Evolutionary conservation across 495 filamentous ascomycete species (phyloP).

Genomic region (Neurospora sp.): DNA sequence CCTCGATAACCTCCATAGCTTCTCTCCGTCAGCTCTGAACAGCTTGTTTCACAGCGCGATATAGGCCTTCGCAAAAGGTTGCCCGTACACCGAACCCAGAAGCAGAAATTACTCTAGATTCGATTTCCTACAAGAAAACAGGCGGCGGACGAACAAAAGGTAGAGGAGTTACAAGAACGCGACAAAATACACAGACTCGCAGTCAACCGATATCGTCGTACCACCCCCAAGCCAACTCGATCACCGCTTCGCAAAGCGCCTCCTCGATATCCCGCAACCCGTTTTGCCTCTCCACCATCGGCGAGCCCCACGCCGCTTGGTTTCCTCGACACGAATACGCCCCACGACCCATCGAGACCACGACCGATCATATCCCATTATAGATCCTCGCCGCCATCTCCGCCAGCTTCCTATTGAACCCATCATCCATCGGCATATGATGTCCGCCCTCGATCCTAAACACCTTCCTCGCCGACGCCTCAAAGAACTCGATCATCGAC

Average conservation of each 20-base stretch:
- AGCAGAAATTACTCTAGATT: background rate
- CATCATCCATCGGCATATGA: constrained; percentile 17
- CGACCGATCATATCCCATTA: background rate
- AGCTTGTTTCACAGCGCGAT: background rate
- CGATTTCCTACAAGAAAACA: too few species aligned
- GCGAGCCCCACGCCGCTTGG: background rate
- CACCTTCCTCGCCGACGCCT: constrained; percentile 5
- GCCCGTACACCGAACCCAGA: too few species aligned
- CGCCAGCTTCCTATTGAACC: constrained; percentile 6
- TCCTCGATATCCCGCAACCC: background rate
- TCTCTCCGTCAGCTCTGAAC: background rate
- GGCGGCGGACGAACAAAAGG: too few species aligned
- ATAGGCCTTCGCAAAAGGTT: background rate
- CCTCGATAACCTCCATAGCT: background rate
- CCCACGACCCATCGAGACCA: background rate
- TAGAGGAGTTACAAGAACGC: too few species aligned
- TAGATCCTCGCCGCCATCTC: background rate
- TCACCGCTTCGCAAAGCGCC: background rate
- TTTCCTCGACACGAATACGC: background rate
- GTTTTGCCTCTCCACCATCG: background rate
- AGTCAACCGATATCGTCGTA: too few species aligned
- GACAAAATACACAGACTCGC: too few species aligned
- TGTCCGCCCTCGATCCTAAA: constrained; percentile 14
- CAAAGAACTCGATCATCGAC: constrained; percentile 15
- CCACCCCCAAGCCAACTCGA: background rate